Base-by-base conservation (phyloP, 768 basidiomycete species). In the Tylopilus felleus region DNA sequence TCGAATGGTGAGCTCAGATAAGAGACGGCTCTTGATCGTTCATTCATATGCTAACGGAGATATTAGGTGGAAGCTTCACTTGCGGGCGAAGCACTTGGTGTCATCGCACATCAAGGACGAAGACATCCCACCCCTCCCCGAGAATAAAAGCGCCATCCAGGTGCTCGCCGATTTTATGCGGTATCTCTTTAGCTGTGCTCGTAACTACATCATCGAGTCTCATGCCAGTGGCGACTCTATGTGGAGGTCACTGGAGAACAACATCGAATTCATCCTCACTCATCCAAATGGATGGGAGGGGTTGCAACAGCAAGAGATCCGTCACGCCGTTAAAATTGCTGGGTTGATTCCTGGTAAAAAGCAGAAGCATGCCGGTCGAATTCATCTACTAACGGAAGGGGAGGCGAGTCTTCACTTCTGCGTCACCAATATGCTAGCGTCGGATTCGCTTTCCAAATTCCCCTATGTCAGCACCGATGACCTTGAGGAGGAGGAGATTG, bases 281-380 rank as follows among this genome's bases (percentile, higher is more conserved):
- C 82, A 84, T 58, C 84, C 84, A 1, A 85, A 85, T 51, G 82
- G 80, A 0, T 85, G 84, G 84, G 83, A 79, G 52, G 78, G 80
- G 1, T 61, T 61, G 0, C 84, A 86, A 58, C 84, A 84, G 49
- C 65, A 66, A 25, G 67, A 74, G 54, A 79, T 84, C 71, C 75
- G 83, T 1, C 62, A 64, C 33, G 84, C 82, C 2, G 78, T 81
- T 1, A 71, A 80, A 4, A 55, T 57, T 7, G 82, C 81, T 1
- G 79, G 79, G 1, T 71, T 86, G 6, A 69, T 85, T 28, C 70
- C 74, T 0, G 65, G 77, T 44, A 73, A n/a, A n/a, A n/a, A n/a
- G n/a, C n/a, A n/a, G n/a, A n/a, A n/a, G 0, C 75, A 69, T 23
- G 58, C 66, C 2, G n/a, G n/a, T n/a, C 75, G 80, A 0, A 63